Base-by-base conservation (phyloP, 139 green algal species). In the Chlorella sorokiniana region DNA sequence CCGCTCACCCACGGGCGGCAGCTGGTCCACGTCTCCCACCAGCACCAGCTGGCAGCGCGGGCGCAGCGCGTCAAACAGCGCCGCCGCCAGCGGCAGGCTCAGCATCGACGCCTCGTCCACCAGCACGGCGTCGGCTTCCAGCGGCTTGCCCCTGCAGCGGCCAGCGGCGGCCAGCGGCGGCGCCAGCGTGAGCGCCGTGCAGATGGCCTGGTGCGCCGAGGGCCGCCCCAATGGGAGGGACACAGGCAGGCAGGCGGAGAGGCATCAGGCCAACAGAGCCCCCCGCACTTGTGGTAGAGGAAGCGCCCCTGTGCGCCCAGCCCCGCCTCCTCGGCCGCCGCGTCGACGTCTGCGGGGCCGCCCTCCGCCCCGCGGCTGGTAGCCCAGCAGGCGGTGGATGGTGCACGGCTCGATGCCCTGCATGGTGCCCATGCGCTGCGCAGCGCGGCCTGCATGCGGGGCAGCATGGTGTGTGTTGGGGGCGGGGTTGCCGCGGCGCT, bases 71-170 rank as follows among this genome's bases (percentile, higher is more conserved):
- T 84, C 68, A 33, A 97, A 63, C 20, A 97, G 87, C 14, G 92
- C 91, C 1, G 88, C 86, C 1, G 88, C 89, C 37, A 97, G 84
- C 16, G 87, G 88, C 63, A 95, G 62, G 79, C 94, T 91, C 79
- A 97, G 85, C 94, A 97, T 97, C 41, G 87, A 93, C 18, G 86
- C 87, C 88, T 97, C 94, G 51, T 97, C 94, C 40, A 97, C 84
- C 68, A 96, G 84, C 54, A 96, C 69, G 14, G 82, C 86, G 78
- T 92, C 81, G 16, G 38, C 76, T 11, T 86, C 44, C 41, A 93
- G 81, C 44, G 82, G 81, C 59, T 86, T 88, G 40, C 40, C 29
- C 29, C 40, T 73, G 81, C 56, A 8, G 71, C 42, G 38, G 83
- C 45, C 3, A 75, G n/a, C 35, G 54, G 37, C 27, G 23, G 23